A percentile compares a stretch with the other conserved stretches of the same genome.
Conservation (phyloP, 2,329 filamentous ascomycete genomes). For the Phaeosphaeria sp. region DNA sequence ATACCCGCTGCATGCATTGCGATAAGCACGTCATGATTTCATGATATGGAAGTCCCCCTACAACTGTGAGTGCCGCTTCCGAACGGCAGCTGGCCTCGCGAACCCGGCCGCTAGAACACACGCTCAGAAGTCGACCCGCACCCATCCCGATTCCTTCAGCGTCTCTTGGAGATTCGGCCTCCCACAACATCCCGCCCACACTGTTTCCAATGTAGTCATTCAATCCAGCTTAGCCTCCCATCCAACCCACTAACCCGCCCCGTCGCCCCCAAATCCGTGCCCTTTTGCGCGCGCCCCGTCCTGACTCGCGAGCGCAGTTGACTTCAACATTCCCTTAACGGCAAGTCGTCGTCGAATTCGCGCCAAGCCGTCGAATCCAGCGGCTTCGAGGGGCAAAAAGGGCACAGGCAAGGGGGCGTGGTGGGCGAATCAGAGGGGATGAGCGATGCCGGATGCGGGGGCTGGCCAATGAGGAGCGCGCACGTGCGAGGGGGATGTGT, state of each 20-base stretch:
- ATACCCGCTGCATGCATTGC: not conserved
- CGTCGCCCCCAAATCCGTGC: not conserved
- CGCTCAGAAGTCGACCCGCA: not conserved
- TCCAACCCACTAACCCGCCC: not conserved
- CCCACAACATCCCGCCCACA: not conserved
- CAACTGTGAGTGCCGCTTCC: too few relatives aligned
- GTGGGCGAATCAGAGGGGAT: conserved; percentile 10
- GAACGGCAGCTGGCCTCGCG: too few relatives aligned
- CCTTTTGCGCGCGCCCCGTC: not conserved
- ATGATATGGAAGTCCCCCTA: not conserved
- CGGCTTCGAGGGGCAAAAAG: conserved; percentile 10
- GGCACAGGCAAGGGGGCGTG: conserved; percentile 12
- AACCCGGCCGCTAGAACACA: not conserved
- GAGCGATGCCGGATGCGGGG: conserved; percentile 2
- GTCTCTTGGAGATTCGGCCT: too few relatives aligned
- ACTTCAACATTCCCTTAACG: conserved; percentile 6
- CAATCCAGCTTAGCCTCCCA: not conserved
- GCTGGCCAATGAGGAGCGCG: not conserved
- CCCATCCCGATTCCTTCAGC: not conserved
- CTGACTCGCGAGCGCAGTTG: not conserved
- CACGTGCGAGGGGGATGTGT: conserved; percentile 11
- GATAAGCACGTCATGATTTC: not conserved
- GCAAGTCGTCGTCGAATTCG: not conserved
- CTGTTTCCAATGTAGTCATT: not conserved
- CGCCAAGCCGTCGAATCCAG: not conserved